Conservation (phyloP, 306 rosid species). For the Rosa multiflora region DNA sequence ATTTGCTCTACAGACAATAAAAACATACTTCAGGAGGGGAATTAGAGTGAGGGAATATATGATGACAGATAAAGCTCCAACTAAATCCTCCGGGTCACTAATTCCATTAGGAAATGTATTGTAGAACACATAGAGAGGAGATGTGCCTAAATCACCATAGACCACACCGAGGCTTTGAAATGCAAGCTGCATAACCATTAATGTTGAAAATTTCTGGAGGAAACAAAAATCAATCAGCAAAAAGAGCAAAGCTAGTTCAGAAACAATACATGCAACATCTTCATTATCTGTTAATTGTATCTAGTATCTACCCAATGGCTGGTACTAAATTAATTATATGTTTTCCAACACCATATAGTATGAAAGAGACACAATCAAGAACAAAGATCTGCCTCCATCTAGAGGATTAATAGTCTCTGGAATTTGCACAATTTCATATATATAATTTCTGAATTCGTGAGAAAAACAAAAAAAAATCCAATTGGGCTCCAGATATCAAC, state of each 20-base stretch:
- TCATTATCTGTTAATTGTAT: neutral
- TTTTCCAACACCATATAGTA: neutral
- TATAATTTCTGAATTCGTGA: neutral
- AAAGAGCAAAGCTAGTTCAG: neutral
- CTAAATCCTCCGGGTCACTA: conserved; percentile 63
- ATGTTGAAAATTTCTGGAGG: conserved; percentile 69
- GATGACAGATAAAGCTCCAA: conserved; percentile 87
- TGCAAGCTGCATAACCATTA: conserved; percentile 81
- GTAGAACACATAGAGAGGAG: conserved; percentile 91
- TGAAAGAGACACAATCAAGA: neutral
- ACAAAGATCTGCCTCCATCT: neutral
- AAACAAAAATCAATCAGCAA: conserved; percentile 33
- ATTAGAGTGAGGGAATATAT: conserved; percentile 92
- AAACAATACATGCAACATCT: neutral
- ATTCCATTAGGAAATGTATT: conserved; percentile 77
- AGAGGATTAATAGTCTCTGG: too few relatives aligned
- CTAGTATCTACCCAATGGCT: too few relatives aligned
- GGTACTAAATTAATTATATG: too few relatives aligned
- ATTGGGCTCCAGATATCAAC: neutral
- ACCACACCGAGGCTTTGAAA: conserved; percentile 97
- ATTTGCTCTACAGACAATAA: conserved; percentile 84
- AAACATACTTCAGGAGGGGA: conserved; percentile 86
- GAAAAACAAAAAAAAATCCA: neutral
- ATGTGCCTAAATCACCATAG: conserved; percentile 94
- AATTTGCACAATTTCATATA: too few relatives aligned